Percentiles rank a stretch among this genome's conserved stretches.
Conservation (phyloP, 2,329 filamentous ascomycete species). For the Pseudopyricularia javanii region DNA sequence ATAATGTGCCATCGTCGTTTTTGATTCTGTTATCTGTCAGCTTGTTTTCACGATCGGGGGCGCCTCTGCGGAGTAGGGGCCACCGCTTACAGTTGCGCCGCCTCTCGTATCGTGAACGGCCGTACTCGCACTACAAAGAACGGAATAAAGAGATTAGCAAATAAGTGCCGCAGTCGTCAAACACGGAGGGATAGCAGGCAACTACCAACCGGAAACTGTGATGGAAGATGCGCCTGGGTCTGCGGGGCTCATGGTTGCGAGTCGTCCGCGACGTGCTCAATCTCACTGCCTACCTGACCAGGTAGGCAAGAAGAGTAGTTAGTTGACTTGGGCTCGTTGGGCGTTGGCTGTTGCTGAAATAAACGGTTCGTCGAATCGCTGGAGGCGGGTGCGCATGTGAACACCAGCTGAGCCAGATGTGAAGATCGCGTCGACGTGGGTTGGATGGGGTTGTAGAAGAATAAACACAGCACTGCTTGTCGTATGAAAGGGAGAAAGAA, state of each 20-base stretch:
- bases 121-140: constrained; percentile 47
- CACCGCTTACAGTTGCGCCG: constrained; percentile 63
- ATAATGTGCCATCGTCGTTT: constrained; percentile 74
- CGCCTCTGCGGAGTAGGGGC: not conserved
- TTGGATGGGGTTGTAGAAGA: not conserved
- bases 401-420: not conserved
- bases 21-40: constrained; percentile 31
- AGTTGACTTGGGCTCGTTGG: not conserved
- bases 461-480: constrained; percentile 3
- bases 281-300: not conserved
- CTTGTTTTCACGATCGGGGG: not conserved
- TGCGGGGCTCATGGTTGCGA: not conserved
- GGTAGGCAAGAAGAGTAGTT: not conserved
- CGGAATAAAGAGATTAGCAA: constrained; percentile 16
- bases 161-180: not conserved
- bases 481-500: not conserved
- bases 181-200: not conserved
- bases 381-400: not conserved
- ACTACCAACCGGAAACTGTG: constrained; percentile 38
- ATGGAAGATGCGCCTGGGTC: constrained; percentile 36
- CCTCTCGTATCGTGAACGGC: constrained; percentile 78
- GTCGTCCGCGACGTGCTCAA: not conserved
- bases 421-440: not conserved
- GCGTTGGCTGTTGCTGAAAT: not conserved
- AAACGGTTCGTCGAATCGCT: not conserved